These are phyloP conservation scores for Aspergillus sp. DNA, from an alignment of 2,329 filamentous ascomycete genomes.

Conservation along the genomic window DNA sequence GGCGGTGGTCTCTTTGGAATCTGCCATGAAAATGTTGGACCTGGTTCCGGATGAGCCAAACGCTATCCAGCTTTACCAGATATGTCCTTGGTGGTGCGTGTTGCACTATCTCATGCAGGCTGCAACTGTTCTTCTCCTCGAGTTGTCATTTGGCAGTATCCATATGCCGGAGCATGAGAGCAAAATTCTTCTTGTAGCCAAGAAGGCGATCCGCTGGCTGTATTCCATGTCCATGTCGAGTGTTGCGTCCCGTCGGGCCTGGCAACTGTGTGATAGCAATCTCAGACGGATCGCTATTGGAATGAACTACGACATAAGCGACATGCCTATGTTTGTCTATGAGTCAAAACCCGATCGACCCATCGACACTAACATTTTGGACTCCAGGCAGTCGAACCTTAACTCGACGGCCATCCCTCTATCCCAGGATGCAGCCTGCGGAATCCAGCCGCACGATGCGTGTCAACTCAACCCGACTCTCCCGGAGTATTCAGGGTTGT, in stretches of 20 bases:
- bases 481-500: too few species aligned
- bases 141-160: constrained; percentile 40
- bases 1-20: constrained; percentile 35
- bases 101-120: constrained; percentile 44
- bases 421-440: too few species aligned
- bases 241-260: constrained; percentile 36
- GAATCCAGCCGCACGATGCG: too few species aligned
- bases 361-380: neutral
- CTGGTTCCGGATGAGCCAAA: constrained; percentile 41
- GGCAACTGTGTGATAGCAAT: constrained; percentile 35
- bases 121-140: constrained; percentile 40
- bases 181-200: constrained; percentile 29
- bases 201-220: constrained; percentile 42
- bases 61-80: constrained; percentile 33
- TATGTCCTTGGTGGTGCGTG: constrained; percentile 43
- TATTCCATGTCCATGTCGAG: constrained; percentile 35
- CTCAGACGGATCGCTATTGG: constrained; percentile 30
- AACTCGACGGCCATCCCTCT: too few species aligned
- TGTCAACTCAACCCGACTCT: too few species aligned
- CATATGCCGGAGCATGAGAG: constrained; percentile 38
- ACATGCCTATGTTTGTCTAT: constrained; percentile 25
- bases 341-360: constrained; percentile 3
- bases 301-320: constrained; percentile 31
- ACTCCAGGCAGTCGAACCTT: too few species aligned
- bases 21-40: constrained; percentile 33